These are phyloP conservation scores for Amauroascus verrucosus DNA, from an alignment of 2,329 filamentous ascomycete species.

Conservation along the genomic window DNA sequence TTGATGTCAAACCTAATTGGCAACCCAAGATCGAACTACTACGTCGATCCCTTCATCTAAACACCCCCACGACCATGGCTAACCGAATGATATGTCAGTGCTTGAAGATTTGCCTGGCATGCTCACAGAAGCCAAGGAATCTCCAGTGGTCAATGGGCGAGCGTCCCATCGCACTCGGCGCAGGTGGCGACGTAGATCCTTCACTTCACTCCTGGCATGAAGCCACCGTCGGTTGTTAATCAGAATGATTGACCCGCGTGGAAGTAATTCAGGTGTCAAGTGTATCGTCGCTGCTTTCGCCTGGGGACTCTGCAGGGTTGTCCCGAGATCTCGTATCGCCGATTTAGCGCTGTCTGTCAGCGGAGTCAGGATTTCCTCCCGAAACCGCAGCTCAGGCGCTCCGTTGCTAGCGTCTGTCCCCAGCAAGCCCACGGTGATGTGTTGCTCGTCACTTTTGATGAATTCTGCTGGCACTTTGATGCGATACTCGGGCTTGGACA, in stretches of 20 bases:
- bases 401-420: constrained; percentile 9
- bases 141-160: constrained; percentile 16
- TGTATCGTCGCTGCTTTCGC: constrained; percentile 17
- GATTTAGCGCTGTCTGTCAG: constrained; percentile 20
- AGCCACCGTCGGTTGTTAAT: constrained; percentile 31
- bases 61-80: too few species aligned
- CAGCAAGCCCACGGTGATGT: constrained; percentile 21
- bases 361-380: constrained; percentile 25
- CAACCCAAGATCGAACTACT: too few species aligned
- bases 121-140: background rate
- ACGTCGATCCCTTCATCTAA: too few species aligned
- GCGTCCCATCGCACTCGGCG: constrained; percentile 30
- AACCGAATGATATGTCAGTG: too few species aligned
- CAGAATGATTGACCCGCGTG: constrained; percentile 25
- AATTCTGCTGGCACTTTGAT: constrained; percentile 30
- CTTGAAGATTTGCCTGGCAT: background rate
- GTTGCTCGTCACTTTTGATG: constrained; percentile 19
- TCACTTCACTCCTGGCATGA: constrained; percentile 29
- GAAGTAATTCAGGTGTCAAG: constrained; percentile 21
- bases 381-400: constrained; percentile 21
- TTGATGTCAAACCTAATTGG: too few species aligned
- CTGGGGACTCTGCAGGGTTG: constrained; percentile 16
- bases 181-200: constrained; percentile 29
- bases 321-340: constrained; percentile 26
- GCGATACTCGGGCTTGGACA: constrained; percentile 25